A percentile compares a stretch with the other conserved stretches of the same genome.
Evolutionary conservation across 495 filamentous ascomycete genomes (phyloP).

Genomic region (Penicillium lagena): DNA sequence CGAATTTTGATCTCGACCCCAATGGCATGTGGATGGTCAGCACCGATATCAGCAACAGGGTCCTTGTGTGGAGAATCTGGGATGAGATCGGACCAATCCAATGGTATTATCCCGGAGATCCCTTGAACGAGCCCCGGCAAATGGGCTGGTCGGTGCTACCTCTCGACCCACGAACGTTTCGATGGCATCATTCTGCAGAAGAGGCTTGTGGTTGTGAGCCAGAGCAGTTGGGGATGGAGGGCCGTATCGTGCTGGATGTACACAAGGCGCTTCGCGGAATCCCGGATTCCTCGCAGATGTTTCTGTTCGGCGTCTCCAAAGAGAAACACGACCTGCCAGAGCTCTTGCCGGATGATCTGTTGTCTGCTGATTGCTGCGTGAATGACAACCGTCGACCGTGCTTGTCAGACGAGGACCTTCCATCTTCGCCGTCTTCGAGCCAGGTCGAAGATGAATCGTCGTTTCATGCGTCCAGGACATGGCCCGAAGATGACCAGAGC

Average conservation of each 20-base stretch:
- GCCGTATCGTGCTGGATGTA: constrained; percentile 22
- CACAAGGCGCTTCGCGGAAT: constrained; percentile 17
- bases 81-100: constrained; percentile 22
- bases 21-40: constrained; percentile 66
- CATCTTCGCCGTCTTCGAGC: too few species aligned
- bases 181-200: constrained; percentile 17
- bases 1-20: constrained; percentile 54
- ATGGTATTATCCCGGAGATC: constrained; percentile 22
- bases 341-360: constrained; percentile 21
- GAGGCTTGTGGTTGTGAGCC: constrained; percentile 43
- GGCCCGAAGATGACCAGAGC: neutral
- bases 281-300: constrained; percentile 19
- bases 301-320: neutral
- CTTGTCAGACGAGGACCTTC: neutral
- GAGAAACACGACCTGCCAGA: too few species aligned
- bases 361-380: constrained; percentile 21
- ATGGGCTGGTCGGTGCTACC: constrained; percentile 46
- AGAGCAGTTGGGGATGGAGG: constrained; percentile 7
- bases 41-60: constrained; percentile 62
- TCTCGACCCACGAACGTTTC: constrained; percentile 43
- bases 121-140: constrained; percentile 5
- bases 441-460: too few species aligned
- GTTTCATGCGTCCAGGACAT: neutral
- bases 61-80: constrained; percentile 66
- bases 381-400: neutral